Conservation (phyloP, 257 asterid genomes). For the Nicotiana paniculata region DNA sequence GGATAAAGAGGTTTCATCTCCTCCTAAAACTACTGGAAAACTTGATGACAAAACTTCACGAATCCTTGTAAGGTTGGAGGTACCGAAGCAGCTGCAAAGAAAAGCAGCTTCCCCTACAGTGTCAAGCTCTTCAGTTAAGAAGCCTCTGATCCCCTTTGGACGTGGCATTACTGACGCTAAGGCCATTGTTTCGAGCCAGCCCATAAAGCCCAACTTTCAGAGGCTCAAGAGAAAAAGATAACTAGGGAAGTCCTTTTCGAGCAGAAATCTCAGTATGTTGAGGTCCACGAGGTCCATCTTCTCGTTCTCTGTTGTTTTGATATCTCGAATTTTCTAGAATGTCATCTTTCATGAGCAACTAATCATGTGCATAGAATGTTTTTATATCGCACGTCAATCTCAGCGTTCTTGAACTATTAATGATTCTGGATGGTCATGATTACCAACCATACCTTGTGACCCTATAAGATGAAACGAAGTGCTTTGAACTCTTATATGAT, state of each 20-base stretch:
- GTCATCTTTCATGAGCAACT: background rate
- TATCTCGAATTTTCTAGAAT: background rate
- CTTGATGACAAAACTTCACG: conserved; percentile 76
- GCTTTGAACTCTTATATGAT: background rate
- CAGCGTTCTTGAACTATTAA: background rate
- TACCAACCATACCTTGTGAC: background rate
- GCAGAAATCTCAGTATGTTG: background rate
- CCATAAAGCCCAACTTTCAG: conserved; percentile 76
- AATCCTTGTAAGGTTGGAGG: conserved; percentile 86
- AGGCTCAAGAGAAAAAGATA: conserved; percentile 58
- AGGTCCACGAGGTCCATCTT: conserved; percentile 22
- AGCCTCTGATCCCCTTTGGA: conserved; percentile 68
- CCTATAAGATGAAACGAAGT: background rate
- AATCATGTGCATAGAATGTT: background rate
- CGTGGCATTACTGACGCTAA: conserved; percentile 28
- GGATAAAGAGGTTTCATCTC: conserved; percentile 38
- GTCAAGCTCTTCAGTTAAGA: conserved; percentile 41
- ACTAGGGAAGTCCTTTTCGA: conserved; percentile 11
- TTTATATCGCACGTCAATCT: background rate
- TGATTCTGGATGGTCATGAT: background rate
- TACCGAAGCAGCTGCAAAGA: conserved; percentile 66
- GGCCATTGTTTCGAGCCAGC: conserved; percentile 44
- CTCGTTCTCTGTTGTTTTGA: background rate
- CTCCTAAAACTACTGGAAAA: conserved; percentile 45
- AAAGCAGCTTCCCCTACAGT: conserved; percentile 59